Percentiles rank a stretch among this genome's conserved stretches.
Conservation (phyloP, 2,329 filamentous ascomycete species). For the Diplocarpon mali region DNA sequence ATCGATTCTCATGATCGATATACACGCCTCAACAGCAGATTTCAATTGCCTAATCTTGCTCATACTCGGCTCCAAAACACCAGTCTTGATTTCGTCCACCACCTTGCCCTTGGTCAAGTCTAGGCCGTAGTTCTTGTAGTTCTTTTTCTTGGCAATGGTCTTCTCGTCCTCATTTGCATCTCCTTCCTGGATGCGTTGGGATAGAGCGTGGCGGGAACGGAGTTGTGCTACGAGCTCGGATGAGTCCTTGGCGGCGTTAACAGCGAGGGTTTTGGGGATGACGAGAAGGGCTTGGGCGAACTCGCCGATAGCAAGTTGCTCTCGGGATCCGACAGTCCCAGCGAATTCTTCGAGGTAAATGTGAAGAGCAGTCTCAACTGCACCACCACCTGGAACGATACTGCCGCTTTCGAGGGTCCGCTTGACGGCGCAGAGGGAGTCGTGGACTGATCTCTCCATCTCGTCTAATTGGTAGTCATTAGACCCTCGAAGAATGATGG, state of each 20-base stretch:
- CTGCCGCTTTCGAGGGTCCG: constrained; percentile 91
- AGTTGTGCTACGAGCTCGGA: constrained; percentile 93
- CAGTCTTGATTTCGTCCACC: constrained; percentile 85
- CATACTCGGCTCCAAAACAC: constrained; percentile 92
- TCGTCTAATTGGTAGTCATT: constrained; percentile 97
- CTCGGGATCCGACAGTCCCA: constrained; percentile 88
- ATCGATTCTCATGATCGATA: constrained; percentile 98
- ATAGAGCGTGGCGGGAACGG: constrained; percentile 84
- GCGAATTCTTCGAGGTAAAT: constrained; percentile 99
- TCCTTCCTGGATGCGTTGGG: constrained; percentile 82
- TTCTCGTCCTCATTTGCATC: constrained; percentile 80
- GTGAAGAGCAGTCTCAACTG: constrained; percentile 96
- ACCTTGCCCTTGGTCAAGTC: constrained; percentile 85
- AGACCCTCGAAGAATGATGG: constrained; percentile 86
- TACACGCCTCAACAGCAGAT: constrained; percentile 95
- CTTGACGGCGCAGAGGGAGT: constrained; percentile 94
- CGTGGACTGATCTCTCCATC: constrained; percentile 98
- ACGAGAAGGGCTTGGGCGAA: constrained; percentile 90
- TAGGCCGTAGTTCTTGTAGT: constrained; percentile 96
- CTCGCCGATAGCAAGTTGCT: constrained; percentile 95
- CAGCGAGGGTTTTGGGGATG: constrained; percentile 90
- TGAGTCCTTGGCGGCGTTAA: constrained; percentile 94
- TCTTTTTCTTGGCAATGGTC: constrained; percentile 83
- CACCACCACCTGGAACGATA: constrained; percentile 92
- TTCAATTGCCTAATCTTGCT: constrained; percentile 98